Percentiles rank a stretch among this genome's conserved stretches.
These are phyloP conservation scores for Clathrospora elynae DNA, from an alignment of 2,329 filamentous ascomycete species.

Conservation along the genomic window DNA sequence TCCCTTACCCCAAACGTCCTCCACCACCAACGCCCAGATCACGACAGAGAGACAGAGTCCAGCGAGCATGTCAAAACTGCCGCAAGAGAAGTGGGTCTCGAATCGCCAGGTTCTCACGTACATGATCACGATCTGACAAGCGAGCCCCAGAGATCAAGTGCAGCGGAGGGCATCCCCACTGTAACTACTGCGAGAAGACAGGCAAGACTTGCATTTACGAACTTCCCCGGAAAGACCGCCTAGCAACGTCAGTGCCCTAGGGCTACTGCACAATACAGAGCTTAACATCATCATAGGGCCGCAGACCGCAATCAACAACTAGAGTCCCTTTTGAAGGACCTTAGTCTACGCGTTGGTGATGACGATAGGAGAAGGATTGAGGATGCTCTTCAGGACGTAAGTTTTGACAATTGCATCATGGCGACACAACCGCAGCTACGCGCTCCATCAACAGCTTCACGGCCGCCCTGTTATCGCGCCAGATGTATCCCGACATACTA, in stretches of 20 bases:
- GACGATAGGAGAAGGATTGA: conserved; percentile 18
- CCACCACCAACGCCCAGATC: conserved; percentile 8
- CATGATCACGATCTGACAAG: not conserved
- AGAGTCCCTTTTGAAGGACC: conserved; percentile 19
- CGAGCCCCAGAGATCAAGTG: conserved; percentile 41
- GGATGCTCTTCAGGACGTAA: conserved; percentile 17
- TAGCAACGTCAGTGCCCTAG: conserved; percentile 28
- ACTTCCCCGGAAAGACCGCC: conserved; percentile 34
- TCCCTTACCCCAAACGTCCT: conserved; percentile 10
- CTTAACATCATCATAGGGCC: conserved; percentile 12
- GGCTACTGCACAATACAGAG: not conserved
- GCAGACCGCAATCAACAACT: conserved; percentile 22
- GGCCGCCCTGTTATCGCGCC: not conserved
- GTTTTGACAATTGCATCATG: not conserved
- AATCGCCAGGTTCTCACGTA: not conserved
- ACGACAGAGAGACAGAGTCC: conserved; percentile 13
- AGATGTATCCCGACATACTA: no score
- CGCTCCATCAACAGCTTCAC: not conserved
- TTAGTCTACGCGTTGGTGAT: conserved; percentile 18
- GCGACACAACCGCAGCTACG: no score
- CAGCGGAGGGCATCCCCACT: conserved; percentile 38
- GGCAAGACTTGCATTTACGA: conserved; percentile 36
- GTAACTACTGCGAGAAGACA: conserved; percentile 37
- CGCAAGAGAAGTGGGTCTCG: conserved; percentile 21
- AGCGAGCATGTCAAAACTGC: conserved; percentile 19